Base-by-base conservation (phyloP, 2,329 filamentous ascomycete species). In the Sphaerostilbella broomeana region DNA sequence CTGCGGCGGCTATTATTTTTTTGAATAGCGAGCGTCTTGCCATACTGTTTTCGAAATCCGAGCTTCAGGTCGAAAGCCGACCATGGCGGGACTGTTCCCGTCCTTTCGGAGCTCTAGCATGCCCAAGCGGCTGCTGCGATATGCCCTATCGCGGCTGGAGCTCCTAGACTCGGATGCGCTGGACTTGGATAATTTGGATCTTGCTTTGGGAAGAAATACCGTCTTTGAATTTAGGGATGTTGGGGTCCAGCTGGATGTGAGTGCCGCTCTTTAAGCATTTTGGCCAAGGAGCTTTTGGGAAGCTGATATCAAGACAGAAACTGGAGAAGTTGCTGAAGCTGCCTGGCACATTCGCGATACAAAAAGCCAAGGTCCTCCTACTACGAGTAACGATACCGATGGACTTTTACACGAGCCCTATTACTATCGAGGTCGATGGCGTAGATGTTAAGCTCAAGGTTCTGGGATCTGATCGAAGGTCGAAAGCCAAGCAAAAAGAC, bases 181-280 rank as follows among this genome's bases (percentile, higher is more conserved):
- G 50, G 85, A 95, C 55, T 73, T 92, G 46, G 87, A 92, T 48
- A 86, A 87, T 50, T 67, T 97, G 47, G 87, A 94, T 51, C 77
- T 95, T 50, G 81, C 80, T 31, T 77, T 86, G 63, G 92, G 92
- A 22, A 81, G 82, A 60, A 81, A 82, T 49, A 92, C 83, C 27
- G 82, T 84, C 1, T 74, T 95, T 30, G 89, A 95, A 61, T 81
- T 95, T 51, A 79, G 82, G 51, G 84, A 97, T 71, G 83, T 95
- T 42, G 86, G 84, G 2, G 68, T 95, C 47, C 84, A 81, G 57
- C 65, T 89, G 44, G 76, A 86, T 70, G 87, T 86, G 69, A 52
- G 36, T 36, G 10, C 7, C n/a, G 10, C 15, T 28, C 7, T 28
- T 6, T 10, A 40, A 43, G 29, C 5, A 22, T 20, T 18, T 22